Base-by-base conservation (phyloP, 129 eudicot species). In the Pittosporum tobira region DNA sequence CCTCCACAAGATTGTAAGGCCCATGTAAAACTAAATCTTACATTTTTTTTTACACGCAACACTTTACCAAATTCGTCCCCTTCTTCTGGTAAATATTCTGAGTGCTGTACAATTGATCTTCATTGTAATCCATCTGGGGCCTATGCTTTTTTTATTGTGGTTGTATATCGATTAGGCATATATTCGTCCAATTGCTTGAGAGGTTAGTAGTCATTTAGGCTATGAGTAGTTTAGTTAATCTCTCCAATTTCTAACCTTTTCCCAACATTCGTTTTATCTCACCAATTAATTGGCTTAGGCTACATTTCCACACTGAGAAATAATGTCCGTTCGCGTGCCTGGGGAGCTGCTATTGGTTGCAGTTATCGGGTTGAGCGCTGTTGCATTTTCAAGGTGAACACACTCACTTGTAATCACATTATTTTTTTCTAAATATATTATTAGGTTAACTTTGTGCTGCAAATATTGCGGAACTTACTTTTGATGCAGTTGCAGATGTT, bases 261-360 rank as follows among this genome's bases (percentile, higher is more conserved):
- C 31, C 42, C 24, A 58, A 14, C n/a, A n/a, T n/a, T 25, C 38
- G 2, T 43, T 24, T 48, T 62, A 24, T 60, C 45, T 12, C 43
- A 49, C 51, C 42, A 44, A 70, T 25, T 53, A 34, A 31, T 62
- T n/a, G n/a, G n/a, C n/a, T 27, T 42, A 93, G 99, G 94, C 63
- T 93, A 87, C 66, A 73, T 83, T 48, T 93, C 99, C 58, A 76
- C 99, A 20, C 66, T 87, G 77, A 75, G 99, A 61, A 93, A 93
- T 74, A 93, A 84, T 65, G 99, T 93, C 2, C 96, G 96, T 13
- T 93, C 99, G 19, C 99, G 99, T 75, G 91, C 96, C 25, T 93
- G 99, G 99, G 96, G 99, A 31, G 94, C 99, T 66, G 93, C 91
- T 21, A 76, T 93, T 63, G 99, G 85, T 66, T 93, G 99, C 67